Evolutionary conservation across 192 early-diverging fungal species (phyloP).

Genomic region (Coemansia nantahalensis): DNA sequence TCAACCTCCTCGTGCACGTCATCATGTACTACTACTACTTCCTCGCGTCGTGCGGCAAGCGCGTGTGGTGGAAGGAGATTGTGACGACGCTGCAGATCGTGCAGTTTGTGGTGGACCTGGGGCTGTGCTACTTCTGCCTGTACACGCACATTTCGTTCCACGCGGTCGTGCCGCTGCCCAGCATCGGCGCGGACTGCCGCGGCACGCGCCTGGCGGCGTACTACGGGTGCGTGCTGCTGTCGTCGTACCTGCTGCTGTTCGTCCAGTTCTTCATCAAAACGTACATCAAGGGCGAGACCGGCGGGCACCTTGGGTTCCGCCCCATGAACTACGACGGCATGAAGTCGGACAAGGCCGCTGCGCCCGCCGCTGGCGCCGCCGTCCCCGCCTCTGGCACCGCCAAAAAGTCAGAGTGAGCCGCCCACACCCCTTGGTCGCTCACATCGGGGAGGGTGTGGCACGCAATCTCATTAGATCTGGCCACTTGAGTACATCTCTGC

Average conservation of each 20-base stretch:
- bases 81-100: constrained; percentile 91
- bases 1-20: constrained; percentile 89
- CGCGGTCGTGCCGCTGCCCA: constrained; percentile 63
- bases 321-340: constrained; percentile 48
- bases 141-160: constrained; percentile 76
- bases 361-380: too few relatives aligned
- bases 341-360: constrained; percentile 20
- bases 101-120: constrained; percentile 88
- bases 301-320: constrained; percentile 47
- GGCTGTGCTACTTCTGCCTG: constrained; percentile 79
- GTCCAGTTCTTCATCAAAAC: constrained; percentile 89
- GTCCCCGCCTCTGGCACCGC: too few relatives aligned
- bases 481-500: too few relatives aligned
- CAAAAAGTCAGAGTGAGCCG: constrained; percentile 21
- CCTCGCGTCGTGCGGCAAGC: constrained; percentile 72
- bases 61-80: constrained; percentile 92
- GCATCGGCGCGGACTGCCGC: constrained; percentile 68
- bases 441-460: too few relatives aligned
- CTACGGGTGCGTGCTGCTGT: constrained; percentile 76
- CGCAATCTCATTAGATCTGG: too few relatives aligned
- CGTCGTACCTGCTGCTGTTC: constrained; percentile 82
- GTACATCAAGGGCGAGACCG: constrained; percentile 59
- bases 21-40: constrained; percentile 95
- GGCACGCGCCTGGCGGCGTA: constrained; percentile 73
- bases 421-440: too few relatives aligned